Percentiles rank a stretch among this genome's conserved stretches.
These are phyloP conservation scores for Cyclotella kingstonii DNA, from an alignment of 108 stramenopile genomes.

Conservation along the genomic window DNA sequence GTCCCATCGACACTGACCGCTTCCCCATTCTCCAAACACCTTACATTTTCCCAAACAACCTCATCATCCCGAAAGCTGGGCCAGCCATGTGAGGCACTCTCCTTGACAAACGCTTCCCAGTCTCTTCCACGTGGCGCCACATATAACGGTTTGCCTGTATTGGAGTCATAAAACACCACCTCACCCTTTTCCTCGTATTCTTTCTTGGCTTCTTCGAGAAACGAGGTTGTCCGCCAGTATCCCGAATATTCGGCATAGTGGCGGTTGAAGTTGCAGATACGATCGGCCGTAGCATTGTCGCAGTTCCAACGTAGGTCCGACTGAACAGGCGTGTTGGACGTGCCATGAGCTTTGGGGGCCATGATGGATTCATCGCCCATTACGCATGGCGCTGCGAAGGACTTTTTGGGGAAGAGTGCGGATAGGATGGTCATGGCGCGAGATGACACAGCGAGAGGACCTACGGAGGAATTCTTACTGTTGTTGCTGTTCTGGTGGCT, in stretches of 20 bases:
- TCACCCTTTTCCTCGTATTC: constrained; percentile 34
- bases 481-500: constrained; percentile 4
- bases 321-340: constrained; percentile 69
- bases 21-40: constrained; percentile 81
- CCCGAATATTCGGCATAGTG: constrained; percentile 87
- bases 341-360: constrained; percentile 78
- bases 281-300: constrained; percentile 71
- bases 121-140: constrained; percentile 76
- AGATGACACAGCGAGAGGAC: too few relatives aligned
- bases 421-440: constrained; percentile 18
- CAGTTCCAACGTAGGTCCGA: constrained; percentile 78
- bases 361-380: constrained; percentile 89
- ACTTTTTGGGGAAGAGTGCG: constrained; percentile 32
- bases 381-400: constrained; percentile 66
- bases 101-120: constrained; percentile 72
- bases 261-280: constrained; percentile 85
- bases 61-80: constrained; percentile 88
- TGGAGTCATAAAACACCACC: constrained; percentile 82
- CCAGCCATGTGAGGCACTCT: constrained; percentile 77
- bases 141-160: constrained; percentile 79
- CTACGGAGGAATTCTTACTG: too few relatives aligned
- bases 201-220: constrained; percentile 48
- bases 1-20: constrained; percentile 81
- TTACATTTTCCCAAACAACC: constrained; percentile 86
- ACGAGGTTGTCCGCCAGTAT: constrained; percentile 69